A percentile compares a stretch with the other conserved stretches of the same genome.
phyloP scores from a whole-genome alignment of 352 stramenopile genomes.

The Pythium vanterpoolii region DNA sequence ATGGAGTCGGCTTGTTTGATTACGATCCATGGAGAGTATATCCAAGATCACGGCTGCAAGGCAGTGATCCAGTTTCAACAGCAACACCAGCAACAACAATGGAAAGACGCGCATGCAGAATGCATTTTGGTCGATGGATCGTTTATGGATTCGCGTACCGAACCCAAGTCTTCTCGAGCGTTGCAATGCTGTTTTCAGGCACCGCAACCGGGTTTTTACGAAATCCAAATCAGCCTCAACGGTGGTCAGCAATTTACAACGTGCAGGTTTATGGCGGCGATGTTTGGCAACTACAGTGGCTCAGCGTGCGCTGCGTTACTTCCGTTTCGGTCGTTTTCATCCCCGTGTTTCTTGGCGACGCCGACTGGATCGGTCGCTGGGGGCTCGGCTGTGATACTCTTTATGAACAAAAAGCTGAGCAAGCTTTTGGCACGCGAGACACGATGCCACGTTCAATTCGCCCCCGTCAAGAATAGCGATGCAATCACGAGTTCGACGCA shows the following conservation, averaged over 20 bases:
- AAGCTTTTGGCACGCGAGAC: slow-evolving; percentile 48
- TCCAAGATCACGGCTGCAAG: slow-evolving; percentile 49
- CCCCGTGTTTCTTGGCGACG: slow-evolving; percentile 61
- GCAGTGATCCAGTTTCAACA: slow-evolving; percentile 42
- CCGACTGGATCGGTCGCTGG: slow-evolving; percentile 57
- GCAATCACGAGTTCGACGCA: not conserved
- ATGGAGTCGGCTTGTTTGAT: slow-evolving; percentile 32
- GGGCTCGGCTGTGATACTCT: slow-evolving; percentile 55
- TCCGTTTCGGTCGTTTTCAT: slow-evolving; percentile 53
- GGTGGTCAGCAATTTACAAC: slow-evolving; percentile 52
- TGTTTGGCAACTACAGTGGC: slow-evolving; percentile 61
- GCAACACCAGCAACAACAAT: slow-evolving; percentile 28
- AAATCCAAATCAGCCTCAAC: slow-evolving; percentile 67
- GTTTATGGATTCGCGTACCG: slow-evolving; percentile 22
- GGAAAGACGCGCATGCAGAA: slow-evolving; percentile 15
- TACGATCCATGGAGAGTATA: slow-evolving; percentile 44
- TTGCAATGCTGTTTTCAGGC: slow-evolving; percentile 36
- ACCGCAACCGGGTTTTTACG: slow-evolving; percentile 41
- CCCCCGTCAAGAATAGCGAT: slow-evolving; percentile 23
- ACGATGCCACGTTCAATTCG: slow-evolving; percentile 63
- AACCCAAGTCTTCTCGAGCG: slow-evolving; percentile 11
- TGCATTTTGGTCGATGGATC: slow-evolving; percentile 27
- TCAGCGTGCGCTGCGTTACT: slow-evolving; percentile 52
- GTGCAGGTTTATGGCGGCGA: slow-evolving; percentile 55
- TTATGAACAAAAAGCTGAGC: slow-evolving; percentile 42